Evolutionary conservation across 352 stramenopile species (phyloP).

Genomic region (Pythium brachiatum): DNA sequence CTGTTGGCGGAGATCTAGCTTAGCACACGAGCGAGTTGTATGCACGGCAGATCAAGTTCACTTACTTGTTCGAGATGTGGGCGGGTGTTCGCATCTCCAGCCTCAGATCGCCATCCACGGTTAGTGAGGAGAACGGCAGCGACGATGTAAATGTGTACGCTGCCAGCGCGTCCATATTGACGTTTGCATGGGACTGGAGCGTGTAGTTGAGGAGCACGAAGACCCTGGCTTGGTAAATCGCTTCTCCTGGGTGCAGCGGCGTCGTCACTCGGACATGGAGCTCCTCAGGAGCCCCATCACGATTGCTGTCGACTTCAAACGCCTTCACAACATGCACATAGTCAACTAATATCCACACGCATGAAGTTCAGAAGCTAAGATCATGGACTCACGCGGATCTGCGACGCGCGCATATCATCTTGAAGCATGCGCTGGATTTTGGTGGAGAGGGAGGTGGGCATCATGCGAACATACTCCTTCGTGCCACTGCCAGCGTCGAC

Average conservation of each 20-base stretch:
- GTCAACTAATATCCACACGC: not conserved
- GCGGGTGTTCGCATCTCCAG: constrained; percentile 48
- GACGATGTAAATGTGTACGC: constrained; percentile 36
- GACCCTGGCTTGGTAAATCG: constrained; percentile 43
- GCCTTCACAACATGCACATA: constrained; percentile 18
- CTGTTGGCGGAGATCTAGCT: constrained; percentile 13
- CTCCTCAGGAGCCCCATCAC: constrained; percentile 46
- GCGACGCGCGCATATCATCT: constrained; percentile 30
- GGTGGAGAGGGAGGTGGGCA: constrained; percentile 45
- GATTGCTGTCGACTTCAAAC: constrained; percentile 47
- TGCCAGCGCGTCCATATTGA: constrained; percentile 70
- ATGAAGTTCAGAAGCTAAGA: too few relatives aligned
- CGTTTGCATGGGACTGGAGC: constrained; percentile 39
- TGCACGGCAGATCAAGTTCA: not conserved
- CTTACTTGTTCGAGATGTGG: constrained; percentile 41
- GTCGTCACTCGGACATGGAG: constrained; percentile 52
- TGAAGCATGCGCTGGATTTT: constrained; percentile 46
- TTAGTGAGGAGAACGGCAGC: constrained; percentile 34
- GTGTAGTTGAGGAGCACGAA: constrained; percentile 66
- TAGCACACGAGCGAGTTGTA: not conserved
- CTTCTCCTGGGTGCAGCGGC: constrained; percentile 44
- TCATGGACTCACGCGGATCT: constrained; percentile 36
- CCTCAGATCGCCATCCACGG: constrained; percentile 59
- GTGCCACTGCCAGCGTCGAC: constrained; percentile 1
- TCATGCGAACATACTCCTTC: constrained; percentile 20